Evolutionary conservation across 116 monocot genomes (phyloP).

Genomic region (Iris pallida): DNA sequence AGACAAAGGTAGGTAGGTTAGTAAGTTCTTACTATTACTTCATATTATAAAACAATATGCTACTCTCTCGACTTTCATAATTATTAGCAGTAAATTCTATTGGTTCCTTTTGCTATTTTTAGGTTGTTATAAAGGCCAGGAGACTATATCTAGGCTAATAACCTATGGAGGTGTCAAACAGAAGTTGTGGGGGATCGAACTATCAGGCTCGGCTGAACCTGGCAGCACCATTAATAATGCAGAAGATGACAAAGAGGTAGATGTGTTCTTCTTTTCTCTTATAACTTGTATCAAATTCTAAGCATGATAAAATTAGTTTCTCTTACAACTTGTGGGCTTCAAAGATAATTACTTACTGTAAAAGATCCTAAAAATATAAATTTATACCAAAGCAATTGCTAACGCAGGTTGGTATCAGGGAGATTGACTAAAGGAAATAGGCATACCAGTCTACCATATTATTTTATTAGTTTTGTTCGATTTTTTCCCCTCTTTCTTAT

Average conservation of each 20-base stretch:
- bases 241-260: conserved; percentile 20
- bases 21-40: not conserved
- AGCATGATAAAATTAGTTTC: conserved; percentile 99
- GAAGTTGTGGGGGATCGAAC: conserved; percentile 21
- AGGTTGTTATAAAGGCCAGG: conserved; percentile 44
- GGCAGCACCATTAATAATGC: conserved; percentile 19
- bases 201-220: conserved; percentile 27
- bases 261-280: not conserved
- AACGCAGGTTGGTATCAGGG: conserved; percentile 55
- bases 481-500: not conserved
- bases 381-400: conserved; percentile 91
- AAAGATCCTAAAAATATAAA: conserved; percentile 98
- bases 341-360: conserved; percentile 73
- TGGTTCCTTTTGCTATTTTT: not conserved
- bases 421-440: not conserved
- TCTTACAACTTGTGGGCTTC: conserved; percentile 95
- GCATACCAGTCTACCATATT: too few species aligned
- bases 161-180: conserved; percentile 36
- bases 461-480: not conserved
- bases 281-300: too few species aligned
- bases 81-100: too few species aligned
- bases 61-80: not conserved
- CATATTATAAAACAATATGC: not conserved
- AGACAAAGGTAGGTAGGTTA: conserved; percentile 26
- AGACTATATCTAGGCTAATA: conserved; percentile 30